A percentile compares a stretch with the other conserved stretches of the same genome.
Conservation (phyloP, 1,139 yeast genomes). For the Pneumocystis canis region DNA sequence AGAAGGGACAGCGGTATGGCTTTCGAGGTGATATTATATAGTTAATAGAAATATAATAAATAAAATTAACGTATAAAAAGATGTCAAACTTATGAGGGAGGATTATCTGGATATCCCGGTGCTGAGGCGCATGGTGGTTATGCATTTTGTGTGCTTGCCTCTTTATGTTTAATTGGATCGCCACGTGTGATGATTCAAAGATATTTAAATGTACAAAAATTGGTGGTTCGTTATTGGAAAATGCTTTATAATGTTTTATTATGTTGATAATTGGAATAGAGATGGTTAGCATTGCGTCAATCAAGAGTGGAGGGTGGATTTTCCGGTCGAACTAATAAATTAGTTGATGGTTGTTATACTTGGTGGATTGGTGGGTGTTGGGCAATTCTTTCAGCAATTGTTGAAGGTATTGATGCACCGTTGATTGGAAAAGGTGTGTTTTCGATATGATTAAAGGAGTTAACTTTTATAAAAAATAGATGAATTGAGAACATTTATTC, state of each 20-base stretch:
- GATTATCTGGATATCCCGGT: conserved; percentile 66
- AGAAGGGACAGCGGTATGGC: conserved; percentile 42
- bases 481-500: conserved; percentile 48
- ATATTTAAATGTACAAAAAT: conserved; percentile 16
- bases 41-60: not conserved
- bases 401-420: conserved; percentile 20
- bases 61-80: conserved; percentile 15
- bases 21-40: conserved; percentile 20
- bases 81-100: conserved; percentile 93
- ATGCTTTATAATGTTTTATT: conserved; percentile 24
- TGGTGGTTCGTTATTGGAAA: conserved; percentile 19
- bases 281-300: conserved; percentile 66
- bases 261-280: conserved; percentile 22
- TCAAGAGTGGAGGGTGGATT: conserved; percentile 65
- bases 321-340: conserved; percentile 77
- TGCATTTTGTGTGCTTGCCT: conserved; percentile 77
- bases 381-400: conserved; percentile 24
- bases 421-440: not conserved
- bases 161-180: conserved; percentile 38
- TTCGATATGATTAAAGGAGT: conserved; percentile 16
- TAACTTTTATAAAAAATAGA: conserved; percentile 25
- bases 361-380: conserved; percentile 85
- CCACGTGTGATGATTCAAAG: conserved; percentile 22
- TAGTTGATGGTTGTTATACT: conserved; percentile 92
- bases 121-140: conserved; percentile 98